Conservation (phyloP, 2,329 filamentous ascomycete species). For the Metarhizium sp. region DNA sequence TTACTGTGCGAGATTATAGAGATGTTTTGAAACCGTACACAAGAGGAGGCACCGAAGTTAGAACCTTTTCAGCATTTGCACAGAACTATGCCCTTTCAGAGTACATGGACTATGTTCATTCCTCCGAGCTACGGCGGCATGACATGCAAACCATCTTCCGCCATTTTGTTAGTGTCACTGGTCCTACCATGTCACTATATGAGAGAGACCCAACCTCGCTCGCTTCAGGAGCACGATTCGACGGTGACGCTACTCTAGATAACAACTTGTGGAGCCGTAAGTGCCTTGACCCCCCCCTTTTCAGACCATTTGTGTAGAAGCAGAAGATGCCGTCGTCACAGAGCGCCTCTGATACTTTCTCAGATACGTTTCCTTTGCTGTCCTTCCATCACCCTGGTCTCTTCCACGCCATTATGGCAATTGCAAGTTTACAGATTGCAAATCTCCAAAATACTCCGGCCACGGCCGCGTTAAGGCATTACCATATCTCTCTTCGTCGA, state of each 20-base stretch:
- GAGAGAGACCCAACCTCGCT: slow-evolving; percentile 74
- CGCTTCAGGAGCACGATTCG: slow-evolving; percentile 45
- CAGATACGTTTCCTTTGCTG: slow-evolving; percentile 72
- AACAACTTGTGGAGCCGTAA: slow-evolving; percentile 57
- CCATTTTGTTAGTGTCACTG: slow-evolving; percentile 86
- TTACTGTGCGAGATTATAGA: slow-evolving; percentile 19
- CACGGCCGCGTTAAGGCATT: slow-evolving; percentile 82
- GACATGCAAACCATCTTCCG: slow-evolving; percentile 77
- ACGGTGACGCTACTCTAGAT: slow-evolving; percentile 51
- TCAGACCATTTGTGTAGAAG: not conserved
- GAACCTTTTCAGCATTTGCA: slow-evolving; percentile 39
- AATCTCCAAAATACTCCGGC: slow-evolving; percentile 65
- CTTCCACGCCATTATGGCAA: slow-evolving; percentile 80
- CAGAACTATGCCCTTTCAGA: slow-evolving; percentile 47
- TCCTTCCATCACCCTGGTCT: slow-evolving; percentile 79
- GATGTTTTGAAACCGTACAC: slow-evolving; percentile 21
- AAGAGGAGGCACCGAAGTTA: slow-evolving; percentile 30
- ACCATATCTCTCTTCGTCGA: slow-evolving; percentile 73
- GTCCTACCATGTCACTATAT: slow-evolving; percentile 76
- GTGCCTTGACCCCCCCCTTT: slow-evolving; percentile 13
- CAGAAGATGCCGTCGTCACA: not conserved
- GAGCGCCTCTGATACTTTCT: not conserved
- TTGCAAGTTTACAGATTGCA: slow-evolving; percentile 81
- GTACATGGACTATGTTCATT: slow-evolving; percentile 55
- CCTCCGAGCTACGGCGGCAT: slow-evolving; percentile 69